A percentile compares a stretch with the other conserved stretches of the same genome.
Evolutionary conservation across 352 stramenopile species (phyloP).

Genomic region (Detonula confervacea): DNA sequence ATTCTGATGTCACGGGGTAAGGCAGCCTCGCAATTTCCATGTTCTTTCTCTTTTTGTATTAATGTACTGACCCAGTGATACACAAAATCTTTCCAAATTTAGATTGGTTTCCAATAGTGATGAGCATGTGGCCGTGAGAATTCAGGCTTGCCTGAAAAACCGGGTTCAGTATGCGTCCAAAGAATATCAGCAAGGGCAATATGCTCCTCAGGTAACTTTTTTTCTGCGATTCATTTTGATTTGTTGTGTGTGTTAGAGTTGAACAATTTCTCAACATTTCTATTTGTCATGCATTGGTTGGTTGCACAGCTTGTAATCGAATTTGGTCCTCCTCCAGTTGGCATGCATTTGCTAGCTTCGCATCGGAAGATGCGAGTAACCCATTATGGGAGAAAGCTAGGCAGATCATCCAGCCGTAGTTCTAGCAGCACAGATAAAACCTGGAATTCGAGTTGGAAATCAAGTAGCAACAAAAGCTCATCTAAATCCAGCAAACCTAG

Average conservation of each 20-base stretch:
- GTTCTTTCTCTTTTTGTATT: background rate
- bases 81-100: background rate
- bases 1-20: constrained; percentile 22
- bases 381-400: constrained; percentile 15
- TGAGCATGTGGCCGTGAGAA: constrained; percentile 24
- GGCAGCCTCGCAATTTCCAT: background rate
- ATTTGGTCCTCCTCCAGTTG: constrained; percentile 13
- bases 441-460: background rate
- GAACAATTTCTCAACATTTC: background rate
- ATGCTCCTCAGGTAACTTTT: constrained; percentile 30
- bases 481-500: background rate
- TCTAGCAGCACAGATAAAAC: background rate
- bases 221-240: background rate
- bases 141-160: constrained; percentile 29
- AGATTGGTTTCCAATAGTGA: constrained; percentile 22
- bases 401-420: background rate
- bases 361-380: background rate
- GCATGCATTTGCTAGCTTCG: constrained; percentile 5
- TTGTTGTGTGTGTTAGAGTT: too few species aligned
- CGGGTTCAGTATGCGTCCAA: constrained; percentile 27
- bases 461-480: background rate
- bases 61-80: background rate
- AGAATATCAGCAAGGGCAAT: constrained; percentile 30
- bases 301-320: constrained; percentile 19
- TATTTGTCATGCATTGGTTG: constrained; percentile 15